Percentiles rank a stretch among this genome's conserved stretches.
These are phyloP conservation scores for Scopulariopsis brevicaulis DNA, from an alignment of 2,329 filamentous ascomycete species.

Conservation along the genomic window DNA sequence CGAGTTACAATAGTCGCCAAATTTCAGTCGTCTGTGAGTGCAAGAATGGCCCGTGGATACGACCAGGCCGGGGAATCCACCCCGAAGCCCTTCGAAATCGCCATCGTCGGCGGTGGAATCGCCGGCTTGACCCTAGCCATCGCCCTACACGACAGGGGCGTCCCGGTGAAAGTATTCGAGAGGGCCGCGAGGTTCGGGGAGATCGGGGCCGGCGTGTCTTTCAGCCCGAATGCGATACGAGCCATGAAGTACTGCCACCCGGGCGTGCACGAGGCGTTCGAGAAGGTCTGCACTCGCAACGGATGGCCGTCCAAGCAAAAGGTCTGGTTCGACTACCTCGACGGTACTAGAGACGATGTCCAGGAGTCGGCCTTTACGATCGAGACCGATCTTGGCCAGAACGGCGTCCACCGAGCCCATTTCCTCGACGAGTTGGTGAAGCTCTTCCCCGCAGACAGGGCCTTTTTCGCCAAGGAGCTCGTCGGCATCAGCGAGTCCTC, in stretches of 20 bases:
- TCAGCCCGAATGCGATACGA: slow-evolving; percentile 36
- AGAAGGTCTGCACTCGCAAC: slow-evolving; percentile 22
- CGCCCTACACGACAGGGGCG: slow-evolving; percentile 27
- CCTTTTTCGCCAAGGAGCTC: slow-evolving; percentile 22
- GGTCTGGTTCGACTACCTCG: slow-evolving; percentile 10
- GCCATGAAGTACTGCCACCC: slow-evolving; percentile 28
- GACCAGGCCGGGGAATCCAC: neutral
- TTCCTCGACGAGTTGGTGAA: slow-evolving; percentile 26
- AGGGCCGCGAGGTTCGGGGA: slow-evolving; percentile 27
- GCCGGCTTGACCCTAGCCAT: slow-evolving; percentile 36
- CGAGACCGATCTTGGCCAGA: slow-evolving; percentile 15
- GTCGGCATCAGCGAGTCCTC: slow-evolving; percentile 15
- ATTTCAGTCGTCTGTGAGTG: neutral
- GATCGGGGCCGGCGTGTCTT: slow-evolving; percentile 39
- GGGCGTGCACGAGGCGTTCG: slow-evolving; percentile 23
- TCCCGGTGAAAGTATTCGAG: slow-evolving; percentile 34
- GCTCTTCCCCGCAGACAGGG: slow-evolving; percentile 19
- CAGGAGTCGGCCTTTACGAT: neutral
- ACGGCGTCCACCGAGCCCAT: slow-evolving; percentile 22
- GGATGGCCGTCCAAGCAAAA: slow-evolving; percentile 9
- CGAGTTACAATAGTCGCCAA: neutral
- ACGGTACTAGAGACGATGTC: slow-evolving; percentile 4
- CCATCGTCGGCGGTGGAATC: slow-evolving; percentile 39
- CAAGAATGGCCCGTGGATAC: neutral
- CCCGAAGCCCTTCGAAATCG: slow-evolving; percentile 16